A percentile compares a stretch with the other conserved stretches of the same genome.
Evolutionary conservation across 257 asterid species (phyloP).

Genomic region (Handroanthus guayacan): DNA sequence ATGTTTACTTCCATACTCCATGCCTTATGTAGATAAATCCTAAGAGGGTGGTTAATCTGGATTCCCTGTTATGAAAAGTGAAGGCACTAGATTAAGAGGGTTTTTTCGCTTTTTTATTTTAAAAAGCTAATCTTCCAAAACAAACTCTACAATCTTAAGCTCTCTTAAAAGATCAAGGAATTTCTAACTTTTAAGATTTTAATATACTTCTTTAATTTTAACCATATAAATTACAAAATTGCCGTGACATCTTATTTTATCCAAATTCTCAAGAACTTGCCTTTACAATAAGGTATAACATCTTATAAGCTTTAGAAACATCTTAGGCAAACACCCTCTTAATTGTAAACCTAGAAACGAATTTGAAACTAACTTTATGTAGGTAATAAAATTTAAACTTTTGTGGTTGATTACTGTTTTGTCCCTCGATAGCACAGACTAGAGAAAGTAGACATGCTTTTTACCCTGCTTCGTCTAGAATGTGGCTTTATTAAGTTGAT

Average conservation of each 20-base stretch:
- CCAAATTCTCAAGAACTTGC: too few species aligned
- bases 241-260: too few species aligned
- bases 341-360: not conserved
- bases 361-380: not conserved
- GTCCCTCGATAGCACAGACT: not conserved
- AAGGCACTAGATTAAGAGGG: not conserved
- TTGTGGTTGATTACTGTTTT: not conserved
- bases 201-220: too few species aligned
- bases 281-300: too few species aligned
- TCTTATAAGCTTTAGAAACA: too few species aligned
- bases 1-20: constrained; percentile 20
- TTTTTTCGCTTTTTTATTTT: too few species aligned
- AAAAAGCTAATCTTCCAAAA: too few species aligned
- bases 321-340: not conserved
- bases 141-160: too few species aligned
- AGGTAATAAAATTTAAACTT: not conserved
- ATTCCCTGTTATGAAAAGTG: not conserved
- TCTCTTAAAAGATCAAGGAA: too few species aligned
- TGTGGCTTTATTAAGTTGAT: not conserved
- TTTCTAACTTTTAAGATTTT: too few species aligned
- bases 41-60: not conserved
- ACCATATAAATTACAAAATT: too few species aligned
- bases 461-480: not conserved
- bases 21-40: not conserved
- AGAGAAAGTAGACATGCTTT: not conserved